phyloP scores from a whole-genome alignment of 495 filamentous ascomycete genomes.

The Lophiostoma macrostomum region DNA sequence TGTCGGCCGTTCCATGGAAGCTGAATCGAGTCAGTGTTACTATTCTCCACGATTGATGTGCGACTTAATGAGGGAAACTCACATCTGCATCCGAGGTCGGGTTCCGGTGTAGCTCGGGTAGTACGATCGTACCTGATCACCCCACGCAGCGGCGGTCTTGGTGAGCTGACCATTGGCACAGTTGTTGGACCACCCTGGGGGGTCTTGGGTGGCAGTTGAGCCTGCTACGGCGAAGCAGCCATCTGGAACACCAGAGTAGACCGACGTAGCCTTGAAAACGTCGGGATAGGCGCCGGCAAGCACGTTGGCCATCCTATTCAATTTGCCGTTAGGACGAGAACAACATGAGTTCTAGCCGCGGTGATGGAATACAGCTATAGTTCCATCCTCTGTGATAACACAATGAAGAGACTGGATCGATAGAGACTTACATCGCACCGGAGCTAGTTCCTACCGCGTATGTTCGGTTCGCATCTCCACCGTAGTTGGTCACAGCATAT shows the following conservation, averaged over 20 bases:
- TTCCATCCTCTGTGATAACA: too few relatives aligned
- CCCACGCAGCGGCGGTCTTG: conserved; percentile 51
- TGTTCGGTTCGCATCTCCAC: conserved; percentile 45
- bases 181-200: conserved; percentile 49
- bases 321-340: too few relatives aligned
- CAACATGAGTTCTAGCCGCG: too few relatives aligned
- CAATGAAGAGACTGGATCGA: too few relatives aligned
- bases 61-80: neutral
- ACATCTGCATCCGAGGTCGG: conserved; percentile 54
- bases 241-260: conserved; percentile 59
- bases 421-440: conserved; percentile 47
- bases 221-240: conserved; percentile 50
- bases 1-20: conserved; percentile 52
- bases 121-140: conserved; percentile 47
- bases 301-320: conserved; percentile 42
- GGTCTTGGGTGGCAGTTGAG: conserved; percentile 40
- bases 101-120: conserved; percentile 54
- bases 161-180: conserved; percentile 52
- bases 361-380: too few relatives aligned
- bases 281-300: conserved; percentile 57
- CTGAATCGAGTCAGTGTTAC: neutral
- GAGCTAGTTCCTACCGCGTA: conserved; percentile 53
- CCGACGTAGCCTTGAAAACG: conserved; percentile 55
- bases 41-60: neutral
- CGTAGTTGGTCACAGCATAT: conserved; percentile 49